Evolutionary conservation across 768 basidiomycete species (phyloP).

Genomic region (Strobilomyces confusus): DNA sequence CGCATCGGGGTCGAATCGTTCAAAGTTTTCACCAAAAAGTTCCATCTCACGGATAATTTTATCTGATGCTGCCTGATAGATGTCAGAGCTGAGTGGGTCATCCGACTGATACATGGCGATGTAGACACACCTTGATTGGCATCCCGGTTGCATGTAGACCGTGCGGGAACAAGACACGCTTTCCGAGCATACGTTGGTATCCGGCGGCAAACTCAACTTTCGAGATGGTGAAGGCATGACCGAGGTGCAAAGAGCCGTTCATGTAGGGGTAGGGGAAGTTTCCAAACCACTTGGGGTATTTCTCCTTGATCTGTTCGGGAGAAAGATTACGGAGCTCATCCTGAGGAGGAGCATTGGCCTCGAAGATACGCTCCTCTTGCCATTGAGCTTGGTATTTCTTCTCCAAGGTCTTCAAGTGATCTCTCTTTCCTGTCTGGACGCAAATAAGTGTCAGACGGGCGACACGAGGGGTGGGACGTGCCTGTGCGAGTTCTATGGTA

Average conservation of each 20-base stretch:
- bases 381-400: slow-evolving; percentile 81
- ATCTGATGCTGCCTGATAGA: slow-evolving; percentile 84
- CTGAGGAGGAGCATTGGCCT: slow-evolving; percentile 73
- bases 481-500: slow-evolving; percentile 65
- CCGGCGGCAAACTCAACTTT: slow-evolving; percentile 98
- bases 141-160: slow-evolving; percentile 98
- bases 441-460: slow-evolving; percentile 3
- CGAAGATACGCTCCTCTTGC: slow-evolving; percentile 74
- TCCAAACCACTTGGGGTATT: slow-evolving; percentile 96
- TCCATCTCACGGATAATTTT: slow-evolving; percentile 97
- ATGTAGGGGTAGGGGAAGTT: slow-evolving; percentile 97
- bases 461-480: slow-evolving; percentile 18
- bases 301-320: slow-evolving; percentile 59
- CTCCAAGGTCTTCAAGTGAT: slow-evolving; percentile 79
- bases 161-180: slow-evolving; percentile 93
- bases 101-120: neutral
- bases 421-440: slow-evolving; percentile 86
- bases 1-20: slow-evolving; percentile 43
- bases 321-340: slow-evolving; percentile 64
- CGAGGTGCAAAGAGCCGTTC: slow-evolving; percentile 96
- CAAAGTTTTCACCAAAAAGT: slow-evolving; percentile 89
- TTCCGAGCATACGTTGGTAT: slow-evolving; percentile 92
- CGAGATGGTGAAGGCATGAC: slow-evolving; percentile 96
- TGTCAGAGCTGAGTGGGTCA: neutral
- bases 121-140: slow-evolving; percentile 88